Base-by-base conservation (phyloP, 176 grass and related monocot genomes). In the Bothriochloa decipiens region DNA sequence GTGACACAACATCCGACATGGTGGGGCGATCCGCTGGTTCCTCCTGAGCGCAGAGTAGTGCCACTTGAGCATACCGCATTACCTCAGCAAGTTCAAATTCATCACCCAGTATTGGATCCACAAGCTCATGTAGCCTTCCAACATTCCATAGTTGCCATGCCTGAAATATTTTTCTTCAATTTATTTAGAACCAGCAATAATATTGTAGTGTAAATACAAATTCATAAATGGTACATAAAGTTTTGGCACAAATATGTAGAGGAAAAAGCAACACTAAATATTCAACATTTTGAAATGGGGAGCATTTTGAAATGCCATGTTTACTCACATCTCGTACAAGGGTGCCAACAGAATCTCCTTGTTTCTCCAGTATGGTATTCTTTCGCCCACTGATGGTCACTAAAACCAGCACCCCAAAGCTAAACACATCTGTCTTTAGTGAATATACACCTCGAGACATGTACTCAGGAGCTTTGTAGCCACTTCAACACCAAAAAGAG, bases 401-500 rank as follows among this genome's bases (percentile, higher is more conserved):
- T 11, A 92, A 80, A 82, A 77, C 58, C 32, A 78, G 28, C 4
- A 92, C 46, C 1, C 87, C 87, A 3, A 92, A 92, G 67, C 91
- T 92, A 45, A 92, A 92, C 5, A 82, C 91, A 46, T 92, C 87
- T 13, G 87, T 87, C 87, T 90, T 92, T 11, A 82, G 7, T 5
- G 87, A 92, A 47, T 89, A 90, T 46, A 84, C 3, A 18, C 85
- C 91, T 36, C 4, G 65, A 47, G 61, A 81, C 11, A 37, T 85
- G 28, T 92, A 92, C 77, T 92, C 87, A 0, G 91, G 81, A 80
- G 85, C 57, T 68, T 78, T 90, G 57, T 90, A 92, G 15, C 91
- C 85, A 68, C 87, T 92, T 68, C 16, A 40, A 77, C 3, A 62
- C 6, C 25, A 55, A 39, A 39, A 65, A 41, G 33, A 6, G 22